These are phyloP conservation scores for Ceriops tagal DNA, from an alignment of 345 rosid genomes.

Conservation along the genomic window DNA sequence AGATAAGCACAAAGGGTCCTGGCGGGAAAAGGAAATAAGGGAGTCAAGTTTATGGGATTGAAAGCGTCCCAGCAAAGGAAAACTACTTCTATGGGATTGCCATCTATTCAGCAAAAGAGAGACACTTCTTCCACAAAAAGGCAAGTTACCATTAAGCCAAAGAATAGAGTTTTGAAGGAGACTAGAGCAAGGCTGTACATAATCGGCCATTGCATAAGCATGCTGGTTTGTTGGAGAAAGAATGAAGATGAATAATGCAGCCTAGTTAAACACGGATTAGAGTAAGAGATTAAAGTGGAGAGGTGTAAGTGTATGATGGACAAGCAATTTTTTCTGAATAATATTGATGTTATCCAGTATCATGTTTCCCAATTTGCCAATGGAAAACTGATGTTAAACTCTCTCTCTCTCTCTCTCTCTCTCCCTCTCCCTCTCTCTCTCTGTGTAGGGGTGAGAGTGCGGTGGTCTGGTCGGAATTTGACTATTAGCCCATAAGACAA, in stretches of 20 bases:
- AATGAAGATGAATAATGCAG: slow-evolving; percentile 33
- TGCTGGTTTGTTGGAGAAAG: slow-evolving; percentile 77
- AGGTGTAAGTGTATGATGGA: neutral
- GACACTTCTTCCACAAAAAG: slow-evolving; percentile 21
- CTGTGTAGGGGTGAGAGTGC: too few species aligned
- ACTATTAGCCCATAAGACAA: too few species aligned
- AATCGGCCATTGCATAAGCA: slow-evolving; percentile 51
- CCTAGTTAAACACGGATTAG: slow-evolving; percentile 7
- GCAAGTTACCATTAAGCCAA: slow-evolving; percentile 32
- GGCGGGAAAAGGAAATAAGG: slow-evolving; percentile 11
- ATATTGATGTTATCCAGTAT: neutral
- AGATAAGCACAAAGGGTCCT: slow-evolving; percentile 13
- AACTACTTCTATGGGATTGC: too few species aligned
- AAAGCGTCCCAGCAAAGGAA: neutral
- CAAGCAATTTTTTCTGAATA: neutral
- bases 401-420: neutral
- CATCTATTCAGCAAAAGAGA: neutral
- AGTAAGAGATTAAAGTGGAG: neutral
- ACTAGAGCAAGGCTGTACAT: slow-evolving; percentile 60
- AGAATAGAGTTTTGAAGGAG: slow-evolving; percentile 44
- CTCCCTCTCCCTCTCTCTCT: too few species aligned
- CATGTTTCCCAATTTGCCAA: neutral
- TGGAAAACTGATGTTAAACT: neutral
- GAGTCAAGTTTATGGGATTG: slow-evolving; percentile 27
- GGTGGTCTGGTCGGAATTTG: neutral